Evolutionary conservation across 129 eudicot genomes (phyloP), one percentile per base, ranked within the genome.

Genomic region (Dittrichia graveolens): DNA sequence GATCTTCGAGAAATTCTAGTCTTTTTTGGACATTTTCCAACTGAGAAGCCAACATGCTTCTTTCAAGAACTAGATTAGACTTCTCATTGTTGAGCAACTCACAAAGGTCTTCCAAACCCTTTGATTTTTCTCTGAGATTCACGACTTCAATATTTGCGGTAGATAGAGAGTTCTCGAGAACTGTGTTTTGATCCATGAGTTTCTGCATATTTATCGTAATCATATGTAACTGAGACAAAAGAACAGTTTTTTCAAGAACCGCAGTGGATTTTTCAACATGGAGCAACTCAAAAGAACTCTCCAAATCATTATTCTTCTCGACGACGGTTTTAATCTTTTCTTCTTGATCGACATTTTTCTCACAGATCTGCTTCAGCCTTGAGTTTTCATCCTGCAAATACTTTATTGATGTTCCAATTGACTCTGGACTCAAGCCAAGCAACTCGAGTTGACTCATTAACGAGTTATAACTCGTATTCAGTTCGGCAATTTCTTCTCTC

Each of bases 61-160:
- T 84, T 84, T 95, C 99, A 0, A 61, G 69, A 15, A 79, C 80
- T 64, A 95, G 96, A 81, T 71, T 71, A 31, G 94, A 80, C 73
- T 86, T 88, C 60, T 95, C 97, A 10, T 56, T 69, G 67, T 75
- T 78, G 16, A 95, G 96, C 74, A 88, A 56, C 74, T 84, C 86
- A 72, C 94, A 88, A 11, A 90, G 67, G 6, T 83, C 93, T 74
- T 88, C 99, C 71, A 95, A 70, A 50, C 91, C 87, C 84, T 88
- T 88, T 1, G 99, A 90, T 65, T 88, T 88, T 61, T 74, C 88
- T 75, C 97, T 76, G 57, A 95, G 71, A 73, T 86, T 86, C 73
- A 90, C 90, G 5, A 90, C 83, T 61, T 95, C 96, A 5, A 78
- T 63, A 72, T 75, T 90, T 67, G 96, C 89, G 52, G 74, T 72